Percentiles rank a stretch among this genome's conserved stretches.
These are phyloP conservation scores for Lactarius deliciosus DNA, from an alignment of 768 basidiomycete species.

Conservation along the genomic window DNA sequence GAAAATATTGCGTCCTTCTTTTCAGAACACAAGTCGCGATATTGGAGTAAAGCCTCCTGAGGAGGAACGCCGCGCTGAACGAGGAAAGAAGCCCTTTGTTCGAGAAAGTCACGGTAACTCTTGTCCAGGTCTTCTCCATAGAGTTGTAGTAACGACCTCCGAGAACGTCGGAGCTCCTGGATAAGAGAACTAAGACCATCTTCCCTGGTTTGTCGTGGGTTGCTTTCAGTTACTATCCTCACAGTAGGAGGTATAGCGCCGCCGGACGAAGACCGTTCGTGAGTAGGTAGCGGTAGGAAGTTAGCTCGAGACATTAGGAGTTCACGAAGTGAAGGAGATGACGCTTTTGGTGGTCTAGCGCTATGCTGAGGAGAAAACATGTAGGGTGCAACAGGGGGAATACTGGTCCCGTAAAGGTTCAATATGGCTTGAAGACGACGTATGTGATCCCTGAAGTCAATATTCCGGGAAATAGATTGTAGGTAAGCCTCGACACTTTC, in stretches of 20 bases:
- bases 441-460: not conserved
- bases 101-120: not conserved
- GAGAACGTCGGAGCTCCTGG: constrained; percentile 7
- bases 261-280: not conserved
- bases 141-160: not conserved
- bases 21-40: not conserved
- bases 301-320: not conserved
- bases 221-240: not conserved
- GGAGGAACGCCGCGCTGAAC: not conserved
- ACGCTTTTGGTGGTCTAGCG: not conserved
- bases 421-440: not conserved
- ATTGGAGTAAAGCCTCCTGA: not conserved
- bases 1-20: not conserved
- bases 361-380: not conserved
- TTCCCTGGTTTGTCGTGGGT: not conserved
- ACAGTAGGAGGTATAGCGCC: not conserved
- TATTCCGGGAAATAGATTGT: not conserved
- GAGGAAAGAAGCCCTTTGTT: not conserved
- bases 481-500: not conserved
- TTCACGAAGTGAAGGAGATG: not conserved
- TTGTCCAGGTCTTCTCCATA: constrained; percentile 14
- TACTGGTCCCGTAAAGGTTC: not conserved
- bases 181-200: not conserved
- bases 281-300: not conserved
- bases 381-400: not conserved